Evolutionary conservation across 306 rosid species (phyloP).

Genomic region (Spatholobus suberectus): DNA sequence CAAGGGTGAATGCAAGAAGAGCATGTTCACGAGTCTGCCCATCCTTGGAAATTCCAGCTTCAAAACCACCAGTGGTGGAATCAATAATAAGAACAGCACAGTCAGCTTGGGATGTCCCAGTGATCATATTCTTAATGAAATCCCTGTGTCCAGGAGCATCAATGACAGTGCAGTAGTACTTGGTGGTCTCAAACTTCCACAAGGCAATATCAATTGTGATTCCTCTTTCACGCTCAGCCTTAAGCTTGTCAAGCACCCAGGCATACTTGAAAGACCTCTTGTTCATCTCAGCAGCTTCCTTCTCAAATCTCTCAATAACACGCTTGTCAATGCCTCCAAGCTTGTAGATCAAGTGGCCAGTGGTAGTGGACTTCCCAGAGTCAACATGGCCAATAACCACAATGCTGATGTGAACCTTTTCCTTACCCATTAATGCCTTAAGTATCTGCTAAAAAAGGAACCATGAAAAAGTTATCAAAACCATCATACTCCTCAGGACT

Average conservation of each 20-base stretch:
- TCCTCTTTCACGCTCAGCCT: conserved; percentile 23
- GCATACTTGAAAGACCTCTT: conserved; percentile 23
- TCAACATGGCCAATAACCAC: conserved; percentile 14
- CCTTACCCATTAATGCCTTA: neutral
- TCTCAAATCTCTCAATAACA: conserved; percentile 8
- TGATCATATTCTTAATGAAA: conserved; percentile 6
- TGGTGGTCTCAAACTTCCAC: conserved; percentile 13
- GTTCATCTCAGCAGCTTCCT: conserved; percentile 28
- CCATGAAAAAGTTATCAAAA: too few species aligned
- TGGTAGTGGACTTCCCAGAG: conserved; percentile 2
- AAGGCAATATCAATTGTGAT: conserved; percentile 11
- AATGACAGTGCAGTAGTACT: neutral
- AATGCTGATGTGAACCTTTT: conserved; percentile 1
- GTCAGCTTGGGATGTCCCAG: conserved; percentile 2
- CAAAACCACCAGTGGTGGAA: conserved; percentile 13
- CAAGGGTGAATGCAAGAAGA: neutral
- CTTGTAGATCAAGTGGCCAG: neutral
- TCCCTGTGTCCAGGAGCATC: conserved; percentile 17
- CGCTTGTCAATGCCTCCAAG: conserved; percentile 20
- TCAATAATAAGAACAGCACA: conserved; percentile 15
- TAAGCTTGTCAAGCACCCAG: conserved; percentile 15
- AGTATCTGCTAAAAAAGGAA: neutral
- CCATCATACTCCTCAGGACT: too few species aligned
- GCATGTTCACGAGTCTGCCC: conserved; percentile 12
- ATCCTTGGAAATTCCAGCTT: conserved; percentile 4